Base-by-base conservation (phyloP, 140 eudicot genomes). In the Erigeron philadelphicus region DNA sequence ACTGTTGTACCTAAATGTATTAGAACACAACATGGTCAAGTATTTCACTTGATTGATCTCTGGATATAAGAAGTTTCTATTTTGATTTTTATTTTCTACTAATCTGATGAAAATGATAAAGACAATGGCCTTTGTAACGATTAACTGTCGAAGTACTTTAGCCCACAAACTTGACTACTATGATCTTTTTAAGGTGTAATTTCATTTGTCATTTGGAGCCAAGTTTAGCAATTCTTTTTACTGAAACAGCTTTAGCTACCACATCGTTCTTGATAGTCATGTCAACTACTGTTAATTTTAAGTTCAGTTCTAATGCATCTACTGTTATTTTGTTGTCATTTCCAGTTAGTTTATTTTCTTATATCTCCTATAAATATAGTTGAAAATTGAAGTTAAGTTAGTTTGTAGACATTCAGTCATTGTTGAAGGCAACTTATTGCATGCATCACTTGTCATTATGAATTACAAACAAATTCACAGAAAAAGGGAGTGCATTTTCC, bases 251-350 rank as follows among this genome's bases (percentile, higher is more conserved):
- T 31, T 61, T 61, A 61, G 65, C 41, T 56, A 13, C 74, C 44
- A 55, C 0, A 5, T 42, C 55, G 25, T 45, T 56, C 23, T 70
- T 41, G 53, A 19, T 58, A n/a, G n/a, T n/a, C n/a, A 57, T 70
- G 74, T 18, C 23, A 15, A 25, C 60, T 47, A 50, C 9, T 67
- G 31, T 67, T 31, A 12, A 67, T 67, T 25, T 3, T 31, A 67
- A 49, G 61, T 13, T 48, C 23, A 48, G 6, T 6, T 49, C 25
- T 0, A 21, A 21, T 21, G 25, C 38, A 31, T 31, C 38, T 31
- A 31, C 38, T 31, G 3, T 31, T 0, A 31, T 2, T 31, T 31
- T 0, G 38, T 31, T 31, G 38, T 31, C 38, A 31, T 31, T 31
- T 31, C 38, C 38, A 31, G 5, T 31, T 31, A 31, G 38, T 31